Evolutionary conservation across 208 protist genomes (phyloP).

Genomic region (Sergeia podlipaevii): DNA sequence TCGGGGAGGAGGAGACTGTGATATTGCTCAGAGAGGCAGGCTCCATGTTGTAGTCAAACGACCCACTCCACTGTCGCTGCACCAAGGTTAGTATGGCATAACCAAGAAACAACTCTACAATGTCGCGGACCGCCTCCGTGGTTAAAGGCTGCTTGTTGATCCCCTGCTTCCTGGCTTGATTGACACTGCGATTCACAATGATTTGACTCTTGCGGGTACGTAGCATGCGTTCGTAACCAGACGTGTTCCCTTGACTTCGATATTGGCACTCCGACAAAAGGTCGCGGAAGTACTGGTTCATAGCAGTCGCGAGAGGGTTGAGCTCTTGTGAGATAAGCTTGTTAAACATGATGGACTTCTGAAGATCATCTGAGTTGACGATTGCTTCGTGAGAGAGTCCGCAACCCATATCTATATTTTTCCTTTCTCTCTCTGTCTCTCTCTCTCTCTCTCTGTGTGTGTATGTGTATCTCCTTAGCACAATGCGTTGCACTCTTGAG

Average conservation of each 20-base stretch:
- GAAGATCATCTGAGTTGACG: slow-evolving; percentile 10
- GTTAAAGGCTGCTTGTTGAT: slow-evolving; percentile 19
- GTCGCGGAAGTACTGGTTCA: slow-evolving; percentile 18
- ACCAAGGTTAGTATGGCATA: slow-evolving; percentile 16
- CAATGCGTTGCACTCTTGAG: too few species aligned
- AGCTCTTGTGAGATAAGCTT: slow-evolving; percentile 9
- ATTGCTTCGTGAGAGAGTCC: slow-evolving; percentile 11
- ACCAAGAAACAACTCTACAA: slow-evolving; percentile 18
- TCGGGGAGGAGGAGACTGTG: too few species aligned
- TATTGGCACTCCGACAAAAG: slow-evolving; percentile 19
- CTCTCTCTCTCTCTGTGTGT: too few species aligned
- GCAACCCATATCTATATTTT: too few species aligned
- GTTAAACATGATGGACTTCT: slow-evolving; percentile 15
- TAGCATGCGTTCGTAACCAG: slow-evolving; percentile 14
- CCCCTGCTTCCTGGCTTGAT: slow-evolving; percentile 5
- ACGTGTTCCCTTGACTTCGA: slow-evolving; percentile 15
- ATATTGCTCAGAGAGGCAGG: not conserved
- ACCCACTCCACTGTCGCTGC: slow-evolving; percentile 15
- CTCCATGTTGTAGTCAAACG: slow-evolving; percentile 10
- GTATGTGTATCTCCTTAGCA: too few species aligned
- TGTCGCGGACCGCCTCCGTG: slow-evolving; percentile 7
- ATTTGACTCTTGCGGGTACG: slow-evolving; percentile 9
- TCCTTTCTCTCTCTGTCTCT: too few species aligned
- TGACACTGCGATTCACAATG: slow-evolving; percentile 10
- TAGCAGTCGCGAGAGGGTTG: slow-evolving; percentile 10